Evolutionary conservation across 2,329 filamentous ascomycete species (phyloP).

Genomic region (Verticillium albo-atrum): DNA sequence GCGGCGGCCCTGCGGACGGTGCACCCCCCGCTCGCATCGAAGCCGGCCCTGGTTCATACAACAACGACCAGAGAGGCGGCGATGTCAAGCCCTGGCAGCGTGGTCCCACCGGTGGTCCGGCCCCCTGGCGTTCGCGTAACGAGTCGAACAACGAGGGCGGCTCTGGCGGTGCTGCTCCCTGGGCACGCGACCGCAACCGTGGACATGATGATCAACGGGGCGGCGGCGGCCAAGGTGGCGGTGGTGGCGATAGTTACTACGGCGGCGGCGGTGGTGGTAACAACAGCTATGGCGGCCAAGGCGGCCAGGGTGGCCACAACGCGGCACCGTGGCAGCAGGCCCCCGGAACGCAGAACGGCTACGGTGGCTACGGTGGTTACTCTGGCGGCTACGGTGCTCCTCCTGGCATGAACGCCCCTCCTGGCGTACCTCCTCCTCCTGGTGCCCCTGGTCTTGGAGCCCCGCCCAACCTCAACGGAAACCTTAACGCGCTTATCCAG

Average conservation of each 20-base stretch:
- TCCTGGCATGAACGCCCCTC: constrained; percentile 45
- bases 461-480: constrained; percentile 50
- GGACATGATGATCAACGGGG: constrained; percentile 36
- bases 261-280: constrained; percentile 28
- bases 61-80: constrained; percentile 42
- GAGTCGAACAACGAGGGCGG: constrained; percentile 35
- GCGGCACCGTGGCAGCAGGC: constrained; percentile 59
- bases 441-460: constrained; percentile 41
- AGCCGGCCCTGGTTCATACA: constrained; percentile 66
- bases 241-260: constrained; percentile 6
- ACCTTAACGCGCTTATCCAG: constrained; percentile 62
- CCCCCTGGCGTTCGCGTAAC: constrained; percentile 67
- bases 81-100: constrained; percentile 84
- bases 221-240: constrained; percentile 12
- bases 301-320: constrained; percentile 12
- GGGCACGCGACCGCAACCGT: constrained; percentile 54
- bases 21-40: constrained; percentile 78
- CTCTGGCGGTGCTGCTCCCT: constrained; percentile 49
- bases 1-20: constrained; percentile 61
- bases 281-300: constrained; percentile 39
- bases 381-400: constrained; percentile 31
- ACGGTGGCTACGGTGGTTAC: constrained; percentile 55
- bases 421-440: constrained; percentile 25
- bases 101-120: constrained; percentile 76
- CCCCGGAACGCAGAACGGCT: constrained; percentile 38